Conservation (phyloP, 352 stramenopile genomes). For the Pythium dissimile region DNA sequence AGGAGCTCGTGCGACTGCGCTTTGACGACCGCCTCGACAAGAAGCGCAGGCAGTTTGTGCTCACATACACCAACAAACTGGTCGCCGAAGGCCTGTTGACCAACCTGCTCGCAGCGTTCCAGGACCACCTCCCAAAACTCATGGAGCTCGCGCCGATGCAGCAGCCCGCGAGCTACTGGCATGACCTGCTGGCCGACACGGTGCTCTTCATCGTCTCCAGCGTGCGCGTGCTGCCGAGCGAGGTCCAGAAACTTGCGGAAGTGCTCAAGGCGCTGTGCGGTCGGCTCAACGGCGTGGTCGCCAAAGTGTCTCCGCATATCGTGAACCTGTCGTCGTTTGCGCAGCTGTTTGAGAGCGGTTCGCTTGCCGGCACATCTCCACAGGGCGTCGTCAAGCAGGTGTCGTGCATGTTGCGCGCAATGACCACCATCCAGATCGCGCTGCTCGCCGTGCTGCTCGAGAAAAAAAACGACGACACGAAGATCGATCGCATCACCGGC, state of each 20-base stretch:
- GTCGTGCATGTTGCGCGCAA: conserved; percentile 69
- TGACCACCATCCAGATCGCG: conserved; percentile 68
- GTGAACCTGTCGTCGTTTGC: conserved; percentile 75
- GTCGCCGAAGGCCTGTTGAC: conserved; percentile 41
- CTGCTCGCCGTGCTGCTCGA: conserved; percentile 59
- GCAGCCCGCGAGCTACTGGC: conserved; percentile 74
- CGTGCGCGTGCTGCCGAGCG: conserved; percentile 39
- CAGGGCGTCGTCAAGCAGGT: conserved; percentile 72
- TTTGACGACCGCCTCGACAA: conserved; percentile 55
- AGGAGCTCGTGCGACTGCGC: conserved; percentile 66
- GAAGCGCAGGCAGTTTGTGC: conserved; percentile 56
- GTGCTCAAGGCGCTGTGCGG: conserved; percentile 54
- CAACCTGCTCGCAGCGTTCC: conserved; percentile 47
- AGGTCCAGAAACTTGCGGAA: conserved; percentile 50
- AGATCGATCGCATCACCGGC: conserved; percentile 59
- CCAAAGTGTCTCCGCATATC: conserved; percentile 78
- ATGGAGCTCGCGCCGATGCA: conserved; percentile 52
- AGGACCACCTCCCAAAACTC: conserved; percentile 50
- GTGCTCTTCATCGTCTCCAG: conserved; percentile 63
- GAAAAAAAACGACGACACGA: conserved; percentile 38
- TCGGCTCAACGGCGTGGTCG: conserved; percentile 51
- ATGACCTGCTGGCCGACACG: conserved; percentile 66
- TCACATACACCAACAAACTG: conserved; percentile 68
- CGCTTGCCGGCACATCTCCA: conserved; percentile 52
- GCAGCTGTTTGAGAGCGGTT: conserved; percentile 71